Conservation (phyloP, 2,329 filamentous ascomycete species). For the Fusarium setosum region DNA sequence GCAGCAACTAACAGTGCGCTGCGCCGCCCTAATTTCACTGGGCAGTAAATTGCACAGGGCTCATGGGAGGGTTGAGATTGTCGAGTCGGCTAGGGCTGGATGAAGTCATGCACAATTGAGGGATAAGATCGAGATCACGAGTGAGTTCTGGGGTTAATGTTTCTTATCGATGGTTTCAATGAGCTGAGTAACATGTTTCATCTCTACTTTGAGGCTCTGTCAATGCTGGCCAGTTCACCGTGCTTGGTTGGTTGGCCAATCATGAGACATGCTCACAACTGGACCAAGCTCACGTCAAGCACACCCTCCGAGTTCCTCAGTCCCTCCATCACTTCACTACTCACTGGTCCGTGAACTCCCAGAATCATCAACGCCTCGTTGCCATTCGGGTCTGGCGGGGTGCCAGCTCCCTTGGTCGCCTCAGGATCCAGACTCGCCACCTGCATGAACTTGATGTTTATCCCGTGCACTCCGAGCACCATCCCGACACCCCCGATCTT, state of each 20-base stretch:
- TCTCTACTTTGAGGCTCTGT: neutral
- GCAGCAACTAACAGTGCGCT: conserved; percentile 8
- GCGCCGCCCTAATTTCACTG: conserved; percentile 13
- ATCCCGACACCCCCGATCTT: conserved; percentile 86
- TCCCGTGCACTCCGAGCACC: conserved; percentile 73
- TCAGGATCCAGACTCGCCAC: conserved; percentile 65
- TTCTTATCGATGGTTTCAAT: too few species aligned
- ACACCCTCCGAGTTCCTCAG: conserved; percentile 64
- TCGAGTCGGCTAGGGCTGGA: conserved; percentile 8
- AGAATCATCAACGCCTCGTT: conserved; percentile 87
- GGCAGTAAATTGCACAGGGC: neutral
- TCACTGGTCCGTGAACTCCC: conserved; percentile 75
- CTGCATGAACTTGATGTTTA: conserved; percentile 87
- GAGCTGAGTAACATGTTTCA: too few species aligned
- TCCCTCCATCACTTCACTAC: conserved; percentile 63
- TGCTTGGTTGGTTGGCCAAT: neutral
- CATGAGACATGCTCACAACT: conserved; percentile 45
- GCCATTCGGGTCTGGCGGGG: conserved; percentile 44
- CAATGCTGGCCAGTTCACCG: neutral
- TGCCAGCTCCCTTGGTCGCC: conserved; percentile 37
- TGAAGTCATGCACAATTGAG: conserved; percentile 28
- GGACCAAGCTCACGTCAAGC: conserved; percentile 65
- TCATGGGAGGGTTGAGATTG: neutral
- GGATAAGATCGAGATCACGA: neutral
- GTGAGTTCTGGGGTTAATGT: neutral